phyloP scores from a whole-genome alignment of 2,329 filamentous ascomycete species.

The Parastagonospora nodorum region DNA sequence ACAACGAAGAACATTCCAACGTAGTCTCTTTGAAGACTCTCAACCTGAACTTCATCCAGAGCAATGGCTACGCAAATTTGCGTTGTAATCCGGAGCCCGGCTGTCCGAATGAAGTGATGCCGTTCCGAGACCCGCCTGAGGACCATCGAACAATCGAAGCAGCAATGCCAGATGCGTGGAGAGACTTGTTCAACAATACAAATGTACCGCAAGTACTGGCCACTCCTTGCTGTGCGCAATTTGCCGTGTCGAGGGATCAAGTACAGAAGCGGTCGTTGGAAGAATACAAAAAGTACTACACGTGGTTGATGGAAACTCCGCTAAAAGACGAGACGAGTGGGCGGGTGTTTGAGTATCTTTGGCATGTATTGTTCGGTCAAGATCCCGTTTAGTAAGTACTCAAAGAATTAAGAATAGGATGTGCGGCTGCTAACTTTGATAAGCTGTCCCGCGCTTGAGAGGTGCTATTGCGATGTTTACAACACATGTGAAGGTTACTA shows the following conservation, averaged over 20 bases:
- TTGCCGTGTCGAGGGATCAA: slow-evolving; percentile 41
- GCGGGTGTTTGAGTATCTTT: slow-evolving; percentile 31
- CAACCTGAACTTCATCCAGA: slow-evolving; percentile 45
- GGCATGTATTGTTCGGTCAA: slow-evolving; percentile 33
- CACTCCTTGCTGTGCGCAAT: slow-evolving; percentile 52
- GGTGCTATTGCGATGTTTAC: slow-evolving; percentile 31
- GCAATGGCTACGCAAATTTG: slow-evolving; percentile 49
- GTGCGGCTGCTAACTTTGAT: slow-evolving; percentile 6
- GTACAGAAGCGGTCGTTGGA: slow-evolving; percentile 27
- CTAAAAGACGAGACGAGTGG: slow-evolving; percentile 29
- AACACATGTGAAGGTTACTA: slow-evolving; percentile 11
- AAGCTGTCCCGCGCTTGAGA: slow-evolving; percentile 23
- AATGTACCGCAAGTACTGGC: slow-evolving; percentile 41
- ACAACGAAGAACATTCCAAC: slow-evolving; percentile 16
- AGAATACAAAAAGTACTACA: slow-evolving; percentile 33
- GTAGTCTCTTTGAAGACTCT: slow-evolving; percentile 20
- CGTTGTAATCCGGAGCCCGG: slow-evolving; percentile 46
- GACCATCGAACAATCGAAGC: slow-evolving; percentile 13
- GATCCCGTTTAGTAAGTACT: slow-evolving; percentile 25
- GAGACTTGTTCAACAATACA: slow-evolving; percentile 14
- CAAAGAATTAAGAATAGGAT: not conserved
- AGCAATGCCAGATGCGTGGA: slow-evolving; percentile 24
- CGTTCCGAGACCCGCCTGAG: slow-evolving; percentile 30
- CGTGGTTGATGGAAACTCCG: slow-evolving; percentile 27
- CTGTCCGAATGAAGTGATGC: slow-evolving; percentile 48